Evolutionary conservation across 169 alveolate species (phyloP).

Genomic region (Eimeria zaria): DNA sequence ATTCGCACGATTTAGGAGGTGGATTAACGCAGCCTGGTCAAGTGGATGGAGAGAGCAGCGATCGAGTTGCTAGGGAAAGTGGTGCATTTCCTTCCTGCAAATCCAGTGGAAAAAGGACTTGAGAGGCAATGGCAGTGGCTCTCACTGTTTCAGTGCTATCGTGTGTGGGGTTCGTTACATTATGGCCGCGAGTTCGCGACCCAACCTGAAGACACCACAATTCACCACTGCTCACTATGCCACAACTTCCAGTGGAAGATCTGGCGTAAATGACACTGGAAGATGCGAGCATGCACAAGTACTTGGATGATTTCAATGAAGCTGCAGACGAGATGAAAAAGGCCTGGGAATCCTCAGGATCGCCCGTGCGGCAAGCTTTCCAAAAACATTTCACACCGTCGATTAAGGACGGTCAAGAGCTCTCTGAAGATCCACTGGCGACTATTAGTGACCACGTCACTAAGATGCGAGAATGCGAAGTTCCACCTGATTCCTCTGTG

Average conservation of each 20-base stretch:
- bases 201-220: neutral
- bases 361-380: neutral
- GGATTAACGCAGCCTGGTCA: neutral
- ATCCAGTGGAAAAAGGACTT: neutral
- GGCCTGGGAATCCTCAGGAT: neutral
- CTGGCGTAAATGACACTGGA: no score
- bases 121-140: neutral
- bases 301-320: neutral
- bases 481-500: neutral
- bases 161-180: neutral
- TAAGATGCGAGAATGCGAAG: neutral
- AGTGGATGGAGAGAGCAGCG: neutral
- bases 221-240: no score
- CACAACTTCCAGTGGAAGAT: no score
- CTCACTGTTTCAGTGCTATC: neutral
- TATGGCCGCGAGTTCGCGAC: neutral
- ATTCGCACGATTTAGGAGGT: neutral
- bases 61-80: neutral
- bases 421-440: constrained; percentile 1
- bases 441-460: neutral
- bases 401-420: neutral
- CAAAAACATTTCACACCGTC: neutral
- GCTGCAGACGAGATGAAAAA: neutral
- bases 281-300: neutral
- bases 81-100: neutral